phyloP scores from a whole-genome alignment of 257 asterid genomes.

The Schizonepeta tenuifolia region DNA sequence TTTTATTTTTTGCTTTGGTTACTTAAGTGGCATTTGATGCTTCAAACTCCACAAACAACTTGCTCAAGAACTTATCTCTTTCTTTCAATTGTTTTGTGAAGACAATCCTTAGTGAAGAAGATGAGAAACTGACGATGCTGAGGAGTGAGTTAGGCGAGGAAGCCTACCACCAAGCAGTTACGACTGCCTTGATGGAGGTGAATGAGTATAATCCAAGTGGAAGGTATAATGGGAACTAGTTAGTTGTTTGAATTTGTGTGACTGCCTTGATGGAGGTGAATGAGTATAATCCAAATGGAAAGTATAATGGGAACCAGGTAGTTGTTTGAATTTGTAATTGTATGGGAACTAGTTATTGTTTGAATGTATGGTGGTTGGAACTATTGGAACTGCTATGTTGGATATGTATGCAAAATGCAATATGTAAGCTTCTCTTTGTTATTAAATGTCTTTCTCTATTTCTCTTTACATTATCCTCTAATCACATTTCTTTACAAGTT shows the following conservation, averaged over 20 bases:
- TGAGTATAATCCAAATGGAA: too few species aligned
- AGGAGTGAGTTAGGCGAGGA: slow-evolving; percentile 50
- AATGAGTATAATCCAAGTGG: slow-evolving; percentile 72
- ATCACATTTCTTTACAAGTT: too few species aligned
- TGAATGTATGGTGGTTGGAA: slow-evolving; percentile 64
- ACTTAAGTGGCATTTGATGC: too few species aligned
- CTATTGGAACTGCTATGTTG: slow-evolving; percentile 47
- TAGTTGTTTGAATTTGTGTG: too few species aligned
- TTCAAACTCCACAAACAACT: too few species aligned
- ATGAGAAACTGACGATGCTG: slow-evolving; percentile 47
- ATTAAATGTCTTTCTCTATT: too few species aligned
- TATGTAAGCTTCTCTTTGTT: too few species aligned
- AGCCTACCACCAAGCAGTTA: slow-evolving; percentile 62
- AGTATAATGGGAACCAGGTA: too few species aligned
- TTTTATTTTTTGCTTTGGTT: too few species aligned
- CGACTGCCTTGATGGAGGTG: slow-evolving; percentile 53
- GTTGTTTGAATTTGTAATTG: too few species aligned
- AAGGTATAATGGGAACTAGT: slow-evolving; percentile 52
- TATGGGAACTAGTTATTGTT: slow-evolving; percentile 65
- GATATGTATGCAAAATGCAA: neutral
- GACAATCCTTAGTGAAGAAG: slow-evolving; percentile 58
- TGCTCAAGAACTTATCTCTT: neutral
- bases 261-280: too few species aligned
- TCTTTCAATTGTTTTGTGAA: slow-evolving; percentile 26
- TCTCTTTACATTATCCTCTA: too few species aligned